Base-by-base conservation (phyloP, 805 yeast genomes). In the Kazachstania bromeliacearum region DNA sequence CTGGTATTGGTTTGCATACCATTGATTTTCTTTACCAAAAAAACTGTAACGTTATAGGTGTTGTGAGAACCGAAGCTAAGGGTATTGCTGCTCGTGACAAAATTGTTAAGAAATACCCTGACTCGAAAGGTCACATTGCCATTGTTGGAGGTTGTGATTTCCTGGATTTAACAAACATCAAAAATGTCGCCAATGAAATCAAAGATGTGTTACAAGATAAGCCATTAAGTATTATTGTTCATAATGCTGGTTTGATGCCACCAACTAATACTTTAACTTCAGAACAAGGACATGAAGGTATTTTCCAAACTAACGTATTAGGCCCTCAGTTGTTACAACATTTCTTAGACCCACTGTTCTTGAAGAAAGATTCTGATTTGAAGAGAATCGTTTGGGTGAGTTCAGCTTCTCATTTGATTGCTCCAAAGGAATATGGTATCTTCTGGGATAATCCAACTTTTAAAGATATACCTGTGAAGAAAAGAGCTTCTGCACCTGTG, bases 321-420 rank as follows among this genome's bases (percentile, higher is more conserved):
- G 68, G 66, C 4, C 64, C 63, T 10, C 64, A 59, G 34, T 42
- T 63, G 31, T 45, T 64, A 32, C 67, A 63, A 39, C 60, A 55
- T 39, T 54, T 55, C 35, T 38, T 63, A 15, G 64, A 62, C 35
- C 65, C 66, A 12, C 27, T 60, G 7, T 53, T 64, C 37, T 45
- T 62, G 36, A 46, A 54, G 33, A 50, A 62, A 7, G 59, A 64
- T 21, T 39, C 39, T 16, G 38, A 36, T 7, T 38, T 55, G 28
- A 55, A 60, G 28, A 52, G 68, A 47, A 50, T 64, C 31, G 66
- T 64, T 12, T 65, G 67, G 66, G 60, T 63, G 5, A 47, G 63
- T 20, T 62, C 68, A 1, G 43, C 49, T 17, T 61, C 60, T 10
- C 66, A 61, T 36, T 36, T 48, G 13, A 17, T 31, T 10, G 54